Evolutionary conservation across 768 basidiomycete genomes (phyloP).

Genomic region (Suillus fuscotomentosus): DNA sequence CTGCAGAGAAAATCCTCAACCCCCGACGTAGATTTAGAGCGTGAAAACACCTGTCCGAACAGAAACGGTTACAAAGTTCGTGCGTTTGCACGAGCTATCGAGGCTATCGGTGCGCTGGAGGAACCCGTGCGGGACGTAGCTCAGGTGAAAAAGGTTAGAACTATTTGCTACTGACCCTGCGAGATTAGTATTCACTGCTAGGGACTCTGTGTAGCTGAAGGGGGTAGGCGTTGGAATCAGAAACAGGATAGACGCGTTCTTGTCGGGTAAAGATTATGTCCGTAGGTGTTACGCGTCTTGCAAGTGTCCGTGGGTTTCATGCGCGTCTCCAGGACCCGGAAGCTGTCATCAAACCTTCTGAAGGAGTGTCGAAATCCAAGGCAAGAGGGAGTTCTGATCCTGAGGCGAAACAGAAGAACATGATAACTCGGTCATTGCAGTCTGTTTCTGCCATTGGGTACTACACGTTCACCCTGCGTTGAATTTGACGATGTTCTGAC

Average conservation of each 20-base stretch:
- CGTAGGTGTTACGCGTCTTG: constrained; percentile 27
- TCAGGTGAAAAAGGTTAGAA: constrained; percentile 38
- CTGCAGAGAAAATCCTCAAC: background rate
- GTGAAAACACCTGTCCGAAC: constrained; percentile 35
- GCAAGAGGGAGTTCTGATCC: constrained; percentile 10
- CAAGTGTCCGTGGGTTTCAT: constrained; percentile 2
- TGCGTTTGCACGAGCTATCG: constrained; percentile 50
- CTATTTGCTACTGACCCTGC: background rate
- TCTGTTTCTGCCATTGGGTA: constrained; percentile 51
- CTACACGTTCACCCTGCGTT: background rate
- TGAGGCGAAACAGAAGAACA: constrained; percentile 26
- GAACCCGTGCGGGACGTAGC: constrained; percentile 43
- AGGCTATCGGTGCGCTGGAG: constrained; percentile 36
- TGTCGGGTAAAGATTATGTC: constrained; percentile 32
- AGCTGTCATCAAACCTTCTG: background rate
- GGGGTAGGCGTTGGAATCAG: constrained; percentile 41
- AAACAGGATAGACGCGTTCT: constrained; percentile 44
- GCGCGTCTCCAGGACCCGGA: background rate
- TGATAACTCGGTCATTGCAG: constrained; percentile 33
- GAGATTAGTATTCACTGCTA: background rate
- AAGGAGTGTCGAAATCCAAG: constrained; percentile 7
- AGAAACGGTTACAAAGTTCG: constrained; percentile 50
- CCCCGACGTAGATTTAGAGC: constrained; percentile 35
- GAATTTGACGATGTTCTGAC: background rate
- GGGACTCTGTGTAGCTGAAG: constrained; percentile 20